Base-by-base conservation (phyloP, 1,139 yeast genomes). In the Zygosaccharomyces sapae region DNA sequence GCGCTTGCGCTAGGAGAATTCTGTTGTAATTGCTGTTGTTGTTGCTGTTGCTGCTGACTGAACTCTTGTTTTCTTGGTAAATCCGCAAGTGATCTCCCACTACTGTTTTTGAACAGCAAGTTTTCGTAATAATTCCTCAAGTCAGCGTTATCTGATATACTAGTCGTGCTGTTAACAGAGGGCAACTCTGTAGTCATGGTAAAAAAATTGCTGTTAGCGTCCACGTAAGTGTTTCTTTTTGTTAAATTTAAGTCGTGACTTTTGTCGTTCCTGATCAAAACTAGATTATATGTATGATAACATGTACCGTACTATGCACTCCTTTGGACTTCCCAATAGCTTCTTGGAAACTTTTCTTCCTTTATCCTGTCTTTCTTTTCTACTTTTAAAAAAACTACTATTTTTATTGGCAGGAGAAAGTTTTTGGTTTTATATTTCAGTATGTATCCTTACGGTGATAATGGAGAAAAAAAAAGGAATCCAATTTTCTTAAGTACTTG, bases 41-140 rank as follows among this genome's bases (percentile, higher is more conserved):
- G 24, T 22, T 22, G 25, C 25, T 22, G 25, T 7, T 22, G 25
- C 25, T 22, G 25, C 18, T 43, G 38, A 7, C 36, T 38, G 9
- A 25, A n/a, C 10, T 34, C 41, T 25, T 47, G 37, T 37, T 22
- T 39, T 25, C 53, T 51, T 9, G 65, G 64, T 47, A 63, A 54
- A 48, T 63, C 68, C n/a, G 63, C 54, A 35, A 63, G 53, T 5
- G 67, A 63, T 46, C 61, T 62, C 9, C 67, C 66, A 52, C 62
- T 59, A 49, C 50, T 56, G 45, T 63, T 63, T 38, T 59, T 61
- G 43, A 63, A 64, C 35, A 64, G 50, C 38, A 64, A 43, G n/a
- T 63, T 62, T 38, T 64, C 68, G 47, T 64, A 64, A 42, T 64
- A 63, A 45, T 62, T 61, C 45, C 58, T 56, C 44, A 64, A 49